Evolutionary conservation across 345 rosid species (phyloP), one percentile per base, ranked within the genome.

Genomic region (Rhizophora mangle): DNA sequence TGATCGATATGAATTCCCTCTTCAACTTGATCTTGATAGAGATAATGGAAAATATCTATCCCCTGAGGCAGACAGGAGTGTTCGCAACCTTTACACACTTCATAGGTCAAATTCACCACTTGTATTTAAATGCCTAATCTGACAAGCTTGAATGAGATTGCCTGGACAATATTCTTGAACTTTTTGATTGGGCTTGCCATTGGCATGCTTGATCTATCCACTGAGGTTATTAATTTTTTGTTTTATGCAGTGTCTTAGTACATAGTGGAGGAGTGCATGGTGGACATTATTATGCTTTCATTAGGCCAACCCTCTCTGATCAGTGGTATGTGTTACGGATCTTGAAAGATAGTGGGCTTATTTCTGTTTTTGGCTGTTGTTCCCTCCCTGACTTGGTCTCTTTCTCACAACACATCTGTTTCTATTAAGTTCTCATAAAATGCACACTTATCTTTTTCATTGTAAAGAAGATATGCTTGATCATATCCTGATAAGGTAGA

Each of bases 181-280:
- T 13, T 57, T 30, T 57, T 37, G 36, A 68, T 55, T 54, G 6
- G 13, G 60, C 60, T 56, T 24, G 18, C 60, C 18, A 13, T 43
- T 13, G 49, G 18, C 49, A 13, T 43, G 49, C 49, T 43, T 13
- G 49, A 43, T 43, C 49, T 43, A 43, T 43, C 18, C 18, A 43
- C 5, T 15, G 18, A 13, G 4, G 47, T 43, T 13, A 43, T 3
- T 43, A 43, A 24, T 56, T 27, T 24, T 56, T 13, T 77, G 81
- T 73, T 37, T 46, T 49, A 55, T 58, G 22, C 91, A 94, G 98
- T 78, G 98, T 94, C 75, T 76, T 94, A 65, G 98, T 94, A 79
- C 98, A 94, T 71, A 94, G 97, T 62, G 98, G 96, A 43, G 98
- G 97, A 65, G 97, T 91, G 80, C 96, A 91, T 78, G 96, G 96